Conservation (phyloP, 768 basidiomycete genomes). For the Bullera alba region DNA sequence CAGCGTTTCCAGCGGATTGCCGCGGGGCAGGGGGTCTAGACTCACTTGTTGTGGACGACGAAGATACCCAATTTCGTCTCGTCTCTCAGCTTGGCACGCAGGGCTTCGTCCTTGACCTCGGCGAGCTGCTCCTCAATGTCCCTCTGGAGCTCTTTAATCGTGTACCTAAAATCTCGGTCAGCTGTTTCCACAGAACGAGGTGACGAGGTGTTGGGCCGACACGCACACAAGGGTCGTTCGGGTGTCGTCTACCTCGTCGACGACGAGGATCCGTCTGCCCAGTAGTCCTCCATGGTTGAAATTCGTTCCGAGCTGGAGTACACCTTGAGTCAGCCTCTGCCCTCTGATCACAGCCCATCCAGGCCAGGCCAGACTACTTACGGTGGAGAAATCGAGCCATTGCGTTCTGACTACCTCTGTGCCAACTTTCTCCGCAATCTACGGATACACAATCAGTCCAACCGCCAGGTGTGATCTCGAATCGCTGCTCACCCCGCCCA, state of each 20-base stretch:
- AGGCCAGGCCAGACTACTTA: conserved; percentile 19
- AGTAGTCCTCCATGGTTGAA: conserved; percentile 53
- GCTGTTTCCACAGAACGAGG: background rate
- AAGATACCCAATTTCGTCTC: conserved; percentile 84
- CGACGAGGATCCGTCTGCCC: conserved; percentile 72
- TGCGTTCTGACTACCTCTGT: conserved; percentile 84
- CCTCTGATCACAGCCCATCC: background rate
- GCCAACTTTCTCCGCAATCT: conserved; percentile 41
- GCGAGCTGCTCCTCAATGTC: conserved; percentile 62
- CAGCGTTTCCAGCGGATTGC: too few relatives aligned
- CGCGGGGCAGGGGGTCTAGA: background rate
- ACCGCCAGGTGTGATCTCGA: background rate
- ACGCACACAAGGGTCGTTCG: conserved; percentile 73
- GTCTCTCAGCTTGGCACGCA: conserved; percentile 64
- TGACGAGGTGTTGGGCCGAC: background rate
- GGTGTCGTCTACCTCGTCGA: conserved; percentile 53
- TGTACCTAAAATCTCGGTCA: conserved; percentile 58
- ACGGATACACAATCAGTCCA: background rate
- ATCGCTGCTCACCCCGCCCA: conserved; percentile 58
- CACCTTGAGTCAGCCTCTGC: conserved; percentile 7
- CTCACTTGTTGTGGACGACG: conserved; percentile 55
- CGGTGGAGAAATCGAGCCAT: conserved; percentile 61
- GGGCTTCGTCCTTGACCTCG: conserved; percentile 60
- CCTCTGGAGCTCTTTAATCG: conserved; percentile 76
- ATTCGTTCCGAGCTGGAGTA: conserved; percentile 44